Evolutionary conservation across 306 rosid genomes (phyloP), one percentile per base, ranked within the genome.

Genomic region (Citrullus amarus): DNA sequence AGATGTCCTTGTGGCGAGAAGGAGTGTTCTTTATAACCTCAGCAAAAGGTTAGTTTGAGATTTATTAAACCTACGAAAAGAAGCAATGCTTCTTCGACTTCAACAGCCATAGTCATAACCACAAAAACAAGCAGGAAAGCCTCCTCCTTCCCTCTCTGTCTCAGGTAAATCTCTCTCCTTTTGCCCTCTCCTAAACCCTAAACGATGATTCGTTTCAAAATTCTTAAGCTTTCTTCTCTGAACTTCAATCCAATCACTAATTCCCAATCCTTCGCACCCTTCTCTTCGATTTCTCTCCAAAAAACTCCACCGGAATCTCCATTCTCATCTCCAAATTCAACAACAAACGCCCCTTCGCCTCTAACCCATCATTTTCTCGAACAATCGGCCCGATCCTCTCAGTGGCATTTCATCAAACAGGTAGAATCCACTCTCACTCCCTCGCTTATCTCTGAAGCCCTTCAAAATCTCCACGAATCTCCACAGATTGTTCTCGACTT

Each of bases 341-440:
- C 76, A 16, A 30, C 82, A 5, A 60, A 16, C 14, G 4, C 69
- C 15, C 5, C 67, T 76, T 60, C 63, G 1, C 78, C 88, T 14
- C 76, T 88, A 71, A 82, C 96, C 28, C 83, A 75, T 8, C 18
- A 82, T 5, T 53, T n/a, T 3, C 81, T 93, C 1, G 78, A 86
- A 4, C 28, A 75, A 75, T 81, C 84, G 1, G 86, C 89, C 59
- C 79, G 85, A 12, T 81, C 96, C 70, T 93, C 94, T 84, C 91
- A 89, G 83, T 93, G 98, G 97, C 90, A 92, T 89, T 90, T 87
- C 53, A 84, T 92, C 97, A 50, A 93, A 87, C 96, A 87, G 10
- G 61, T 86, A 43, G 84, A 85, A 0, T 85, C 87, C 17, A 75
- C 83, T 38, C 78, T 90, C 20, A 74, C 89, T 9, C 79, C 97